Evolutionary conservation across 306 rosid genomes (phyloP), one percentile per base, ranked within the genome.

Genomic region (Argentina anserina): DNA sequence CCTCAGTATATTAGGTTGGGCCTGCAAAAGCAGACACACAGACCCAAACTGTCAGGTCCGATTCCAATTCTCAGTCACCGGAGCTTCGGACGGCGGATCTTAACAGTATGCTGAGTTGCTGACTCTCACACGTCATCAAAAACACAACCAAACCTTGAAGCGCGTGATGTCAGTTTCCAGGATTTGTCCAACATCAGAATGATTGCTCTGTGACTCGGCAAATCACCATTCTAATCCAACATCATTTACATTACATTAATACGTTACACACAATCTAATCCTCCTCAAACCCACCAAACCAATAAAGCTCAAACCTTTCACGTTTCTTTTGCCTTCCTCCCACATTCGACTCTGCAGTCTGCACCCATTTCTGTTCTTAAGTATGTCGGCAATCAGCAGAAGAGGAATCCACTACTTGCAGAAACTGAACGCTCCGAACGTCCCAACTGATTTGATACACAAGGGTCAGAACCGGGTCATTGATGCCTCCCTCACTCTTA

Each of bases 401-500:
- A 80, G 76, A 84, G 96, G 97, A 59, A 84, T 91, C 73, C 99
- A 82, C 69, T 80, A 55, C 83, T 53, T 83, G 75, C 85, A 76
- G 63, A 84, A 79, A 76, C 82, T 84, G 26, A 87, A 85, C 75
- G 70, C 91, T 26, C 78, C 94, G 34, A 88, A 76, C 50, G 88
- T 94, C 25, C 82, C 96, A 23, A 10, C 69, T 76, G 81, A 73
- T 71, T 76, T 88, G 81, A 70, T 94, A 42, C 90, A 87, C 65
- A 88, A 88, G 33, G 99, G 99, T 25, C 99, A 88, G 76, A 83
- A 28, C 69, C 90, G 97, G 46, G 96, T 91, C 13, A 87, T 94
- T 21, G 97, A 91, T 78, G 99, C 97, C 71, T 94, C 99, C 60
- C 96, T 94, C 49, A 94, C 99, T 3, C 96, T 94, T 40, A 94